These are phyloP conservation scores for Athelia sp. DNA, from an alignment of 1,284 basidiomycete species.

Conservation along the genomic window DNA sequence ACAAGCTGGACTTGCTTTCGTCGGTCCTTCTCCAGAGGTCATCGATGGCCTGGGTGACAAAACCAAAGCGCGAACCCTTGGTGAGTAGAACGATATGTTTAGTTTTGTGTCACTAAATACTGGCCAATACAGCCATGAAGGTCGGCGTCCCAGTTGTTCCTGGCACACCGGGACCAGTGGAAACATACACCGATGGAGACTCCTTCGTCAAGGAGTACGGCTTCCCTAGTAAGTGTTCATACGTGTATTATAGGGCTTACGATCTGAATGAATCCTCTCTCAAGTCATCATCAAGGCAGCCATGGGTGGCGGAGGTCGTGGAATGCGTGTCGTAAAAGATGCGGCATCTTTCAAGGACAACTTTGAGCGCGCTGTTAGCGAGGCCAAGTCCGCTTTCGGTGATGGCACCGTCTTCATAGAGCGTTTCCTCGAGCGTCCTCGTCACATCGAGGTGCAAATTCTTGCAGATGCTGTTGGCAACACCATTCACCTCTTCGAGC, in stretches of 20 bases:
- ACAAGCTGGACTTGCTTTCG: slow-evolving; percentile 94
- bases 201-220: slow-evolving; percentile 93
- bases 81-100: no score
- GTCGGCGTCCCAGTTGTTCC: slow-evolving; percentile 95
- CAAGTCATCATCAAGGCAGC: slow-evolving; percentile 95
- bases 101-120: no score
- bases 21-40: slow-evolving; percentile 94
- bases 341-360: slow-evolving; percentile 87
- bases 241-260: slow-evolving; percentile 2
- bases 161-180: slow-evolving; percentile 94
- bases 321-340: slow-evolving; percentile 97
- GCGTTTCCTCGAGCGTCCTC: slow-evolving; percentile 92
- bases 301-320: slow-evolving; percentile 97
- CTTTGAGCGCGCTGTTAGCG: slow-evolving; percentile 91
- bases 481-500: slow-evolving; percentile 95
- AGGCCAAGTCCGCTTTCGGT: slow-evolving; percentile 95
- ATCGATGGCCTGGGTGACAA: slow-evolving; percentile 99
- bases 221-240: slow-evolving; percentile 69
- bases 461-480: slow-evolving; percentile 90
- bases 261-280: background rate
- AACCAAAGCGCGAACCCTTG: slow-evolving; percentile 90
- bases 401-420: slow-evolving; percentile 99
- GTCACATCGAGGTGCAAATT: slow-evolving; percentile 97
- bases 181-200: slow-evolving; percentile 76
- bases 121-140: no score